A percentile compares a stretch with the other conserved stretches of the same genome.
phyloP scores from a whole-genome alignment of 2,329 filamentous ascomycete genomes.

The Onygenales sp. region DNA sequence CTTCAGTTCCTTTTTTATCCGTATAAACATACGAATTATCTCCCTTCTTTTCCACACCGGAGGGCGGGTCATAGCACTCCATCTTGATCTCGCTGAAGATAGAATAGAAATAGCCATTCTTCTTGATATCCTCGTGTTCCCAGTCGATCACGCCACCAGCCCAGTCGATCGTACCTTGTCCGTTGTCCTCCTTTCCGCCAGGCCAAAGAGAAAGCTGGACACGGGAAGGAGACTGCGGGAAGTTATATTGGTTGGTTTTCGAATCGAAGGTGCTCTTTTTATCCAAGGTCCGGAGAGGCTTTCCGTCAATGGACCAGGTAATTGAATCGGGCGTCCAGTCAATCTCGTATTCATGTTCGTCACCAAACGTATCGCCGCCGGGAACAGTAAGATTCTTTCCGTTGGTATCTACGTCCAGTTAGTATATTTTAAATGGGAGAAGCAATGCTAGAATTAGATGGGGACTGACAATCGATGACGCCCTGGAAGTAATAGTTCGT shows the following conservation, averaged over 20 bases:
- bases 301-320: constrained; percentile 79
- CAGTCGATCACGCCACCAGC: constrained; percentile 86
- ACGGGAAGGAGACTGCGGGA: constrained; percentile 82
- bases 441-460: neutral
- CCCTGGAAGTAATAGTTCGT: constrained; percentile 98
- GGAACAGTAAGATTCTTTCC: constrained; percentile 57
- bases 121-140: constrained; percentile 69
- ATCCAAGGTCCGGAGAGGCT: constrained; percentile 63
- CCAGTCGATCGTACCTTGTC: constrained; percentile 78
- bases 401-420: constrained; percentile 55
- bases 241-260: constrained; percentile 72
- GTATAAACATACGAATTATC: constrained; percentile 67
- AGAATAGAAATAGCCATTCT: constrained; percentile 81
- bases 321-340: constrained; percentile 83
- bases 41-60: constrained; percentile 52
- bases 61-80: constrained; percentile 77
- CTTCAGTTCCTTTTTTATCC: constrained; percentile 55
- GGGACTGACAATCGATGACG: constrained; percentile 68
- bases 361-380: constrained; percentile 54
- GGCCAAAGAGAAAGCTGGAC: constrained; percentile 96
- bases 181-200: constrained; percentile 70
- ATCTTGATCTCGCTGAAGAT: constrained; percentile 68
- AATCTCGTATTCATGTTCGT: constrained; percentile 86
- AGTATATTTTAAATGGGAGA: neutral
- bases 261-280: constrained; percentile 77